Base-by-base conservation (phyloP, 1,284 basidiomycete genomes). In the Ganoderma lucidum region DNA sequence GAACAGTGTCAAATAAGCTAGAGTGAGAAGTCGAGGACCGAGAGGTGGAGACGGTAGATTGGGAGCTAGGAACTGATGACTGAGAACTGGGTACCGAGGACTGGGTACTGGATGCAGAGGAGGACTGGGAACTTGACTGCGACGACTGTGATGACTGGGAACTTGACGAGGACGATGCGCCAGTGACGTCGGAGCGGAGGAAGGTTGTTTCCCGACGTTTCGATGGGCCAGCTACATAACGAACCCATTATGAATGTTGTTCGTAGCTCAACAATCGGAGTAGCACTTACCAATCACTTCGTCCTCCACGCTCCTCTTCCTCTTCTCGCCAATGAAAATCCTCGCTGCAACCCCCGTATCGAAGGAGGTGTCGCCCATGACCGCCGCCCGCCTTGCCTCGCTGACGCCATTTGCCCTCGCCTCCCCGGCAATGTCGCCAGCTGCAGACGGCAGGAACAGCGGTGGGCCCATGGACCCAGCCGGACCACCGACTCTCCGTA, bases 401-500 rank as follows among this genome's bases (percentile, higher is more conserved):
- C 71, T 74, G 69, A 71, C 66, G 17, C 66, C 69, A 14, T 66
- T 71, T 19, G 69, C 56, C 55, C 48, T 32, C 39, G 55, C 10
- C 23, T 70, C 63, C n/a, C 74, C 53, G 42, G 69, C 66, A 17
- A 60, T 39, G 48, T 67, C 65, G 61, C 70, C 63, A 62, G 75
- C 45, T 63, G 73, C 70, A 71, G 39, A 56, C 30, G 62, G 72
- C 72, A 56, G 59, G 55, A 61, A 64, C 44, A 63, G 17, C 15
- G 64, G 70, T 35, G 63, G 67, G 51, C 65, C 66, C 72, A 73
- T 73, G 1, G 72, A 69, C 53, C 72, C 72, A 3, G 68, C 53
- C 41, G 61, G 41, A 5, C 65, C 71, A 28, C 71, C 76, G 0
- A 89, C 86, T 77, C 86, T 91, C 71, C 86, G 84, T 65, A 94